These are phyloP conservation scores for Aspergillus pseudoviridinutans DNA, from an alignment of 2,329 filamentous ascomycete genomes.

Conservation along the genomic window DNA sequence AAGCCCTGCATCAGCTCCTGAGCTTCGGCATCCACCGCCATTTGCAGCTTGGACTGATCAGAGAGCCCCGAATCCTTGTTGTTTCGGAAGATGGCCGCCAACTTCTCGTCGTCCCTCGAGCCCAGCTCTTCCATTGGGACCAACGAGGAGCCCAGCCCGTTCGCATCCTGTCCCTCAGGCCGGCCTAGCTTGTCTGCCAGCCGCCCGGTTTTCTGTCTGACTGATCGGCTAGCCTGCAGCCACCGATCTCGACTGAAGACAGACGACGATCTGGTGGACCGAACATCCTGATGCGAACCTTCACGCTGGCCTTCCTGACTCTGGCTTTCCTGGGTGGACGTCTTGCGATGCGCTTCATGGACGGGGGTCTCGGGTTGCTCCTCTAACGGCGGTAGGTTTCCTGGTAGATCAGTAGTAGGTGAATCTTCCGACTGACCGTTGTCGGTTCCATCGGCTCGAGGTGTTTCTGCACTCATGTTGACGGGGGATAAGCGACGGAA, in stretches of 20 bases:
- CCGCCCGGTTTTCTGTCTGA: constrained; percentile 3
- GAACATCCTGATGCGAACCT: not conserved
- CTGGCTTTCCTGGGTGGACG: not conserved
- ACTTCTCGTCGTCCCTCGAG: constrained; percentile 5
- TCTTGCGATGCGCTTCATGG: not conserved
- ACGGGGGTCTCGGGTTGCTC: not conserved
- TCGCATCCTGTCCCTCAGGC: not conserved
- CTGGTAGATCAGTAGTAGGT: not conserved
- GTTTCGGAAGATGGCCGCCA: constrained; percentile 3
- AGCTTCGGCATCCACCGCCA: constrained; percentile 4
- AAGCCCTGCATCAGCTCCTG: constrained; percentile 4
- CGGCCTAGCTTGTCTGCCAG: constrained; percentile 2
- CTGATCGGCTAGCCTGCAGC: not conserved
- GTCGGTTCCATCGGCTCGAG: not conserved
- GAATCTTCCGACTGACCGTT: not conserved
- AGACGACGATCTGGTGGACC: not conserved
- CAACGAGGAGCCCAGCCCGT: constrained; percentile 1
- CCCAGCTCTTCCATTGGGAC: constrained; percentile 7
- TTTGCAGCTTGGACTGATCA: not conserved
- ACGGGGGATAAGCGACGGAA: not conserved
- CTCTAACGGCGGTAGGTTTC: not conserved
- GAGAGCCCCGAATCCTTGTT: not conserved
- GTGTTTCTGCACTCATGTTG: not conserved
- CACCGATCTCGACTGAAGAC: constrained; percentile 3
- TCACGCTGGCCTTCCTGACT: not conserved